phyloP scores from a whole-genome alignment of 441 rosid species.

The Erodium trifolium region DNA sequence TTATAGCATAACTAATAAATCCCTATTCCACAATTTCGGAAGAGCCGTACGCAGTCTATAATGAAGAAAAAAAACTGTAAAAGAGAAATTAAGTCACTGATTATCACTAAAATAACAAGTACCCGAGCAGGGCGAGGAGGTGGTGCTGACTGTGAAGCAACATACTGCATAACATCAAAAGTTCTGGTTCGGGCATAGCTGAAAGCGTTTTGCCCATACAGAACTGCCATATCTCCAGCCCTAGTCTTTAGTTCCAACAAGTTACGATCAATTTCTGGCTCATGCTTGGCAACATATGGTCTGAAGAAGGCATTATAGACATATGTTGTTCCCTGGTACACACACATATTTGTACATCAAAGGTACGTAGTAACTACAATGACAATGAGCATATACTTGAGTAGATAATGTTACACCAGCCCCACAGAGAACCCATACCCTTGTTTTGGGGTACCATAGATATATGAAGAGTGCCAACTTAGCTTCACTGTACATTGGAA shows the following conservation, averaged over 20 bases:
- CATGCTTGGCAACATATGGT: conserved; percentile 84
- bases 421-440: conserved; percentile 26
- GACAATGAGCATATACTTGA: no score
- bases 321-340: conserved; percentile 67
- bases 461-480: conserved; percentile 63
- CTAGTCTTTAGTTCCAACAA: conserved; percentile 71
- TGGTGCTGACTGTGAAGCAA: conserved; percentile 67
- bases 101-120: conserved; percentile 1
- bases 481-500: conserved; percentile 80
- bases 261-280: conserved; percentile 80
- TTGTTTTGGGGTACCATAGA: conserved; percentile 70
- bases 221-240: conserved; percentile 71
- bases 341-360: no score
- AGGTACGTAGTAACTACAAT: no score
- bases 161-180: conserved; percentile 63
- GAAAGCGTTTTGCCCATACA: conserved; percentile 73
- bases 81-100: no score
- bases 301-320: conserved; percentile 85
- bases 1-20: no score
- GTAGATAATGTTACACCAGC: no score
- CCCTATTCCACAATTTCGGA: no score
- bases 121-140: conserved; percentile 58
- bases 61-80: no score
- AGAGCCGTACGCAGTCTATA: no score
- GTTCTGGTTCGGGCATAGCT: conserved; percentile 73